Evolutionary conservation across 2,329 filamentous ascomycete species (phyloP).

Genomic region (Colletotrichum karsti): DNA sequence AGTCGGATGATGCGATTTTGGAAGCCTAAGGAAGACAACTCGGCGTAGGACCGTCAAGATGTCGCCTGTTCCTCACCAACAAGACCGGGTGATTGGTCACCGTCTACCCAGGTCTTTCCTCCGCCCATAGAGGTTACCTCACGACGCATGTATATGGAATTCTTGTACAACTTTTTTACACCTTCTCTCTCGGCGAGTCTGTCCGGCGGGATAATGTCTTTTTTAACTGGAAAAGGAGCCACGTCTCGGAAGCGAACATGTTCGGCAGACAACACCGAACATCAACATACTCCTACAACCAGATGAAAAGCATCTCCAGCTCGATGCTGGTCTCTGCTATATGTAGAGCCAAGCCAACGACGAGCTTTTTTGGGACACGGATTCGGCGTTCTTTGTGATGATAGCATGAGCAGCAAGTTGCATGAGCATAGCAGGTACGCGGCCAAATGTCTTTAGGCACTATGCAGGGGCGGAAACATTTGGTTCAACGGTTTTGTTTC

Average conservation of each 20-base stretch:
- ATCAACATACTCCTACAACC: neutral
- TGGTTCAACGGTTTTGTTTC: slow-evolving; percentile 18
- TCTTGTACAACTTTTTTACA: slow-evolving; percentile 44
- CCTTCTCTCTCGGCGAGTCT: slow-evolving; percentile 12
- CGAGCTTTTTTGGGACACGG: slow-evolving; percentile 25
- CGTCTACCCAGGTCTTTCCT: neutral
- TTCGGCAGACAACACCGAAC: neutral
- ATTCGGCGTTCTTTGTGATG: slow-evolving; percentile 41
- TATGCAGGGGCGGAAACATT: slow-evolving; percentile 21
- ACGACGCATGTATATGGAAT: slow-evolving; percentile 47
- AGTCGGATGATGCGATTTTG: slow-evolving; percentile 84
- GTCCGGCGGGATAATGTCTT: slow-evolving; percentile 14
- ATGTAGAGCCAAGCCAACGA: neutral
- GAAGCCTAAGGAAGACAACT: slow-evolving; percentile 65
- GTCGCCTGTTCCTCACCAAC: neutral
- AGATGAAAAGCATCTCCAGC: slow-evolving; percentile 14
- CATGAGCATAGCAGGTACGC: slow-evolving; percentile 35
- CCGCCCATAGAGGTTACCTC: slow-evolving; percentile 28
- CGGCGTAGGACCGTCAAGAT: slow-evolving; percentile 31
- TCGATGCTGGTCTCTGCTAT: neutral
- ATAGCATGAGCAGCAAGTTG: slow-evolving; percentile 48
- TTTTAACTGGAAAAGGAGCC: neutral
- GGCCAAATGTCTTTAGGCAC: slow-evolving; percentile 19
- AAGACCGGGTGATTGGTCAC: slow-evolving; percentile 1
- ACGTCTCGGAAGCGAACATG: neutral